Percentiles rank a stretch among this genome's conserved stretches.
Conservation (phyloP, 2,329 filamentous ascomycete species). For the Colletotrichum theobromicola region DNA sequence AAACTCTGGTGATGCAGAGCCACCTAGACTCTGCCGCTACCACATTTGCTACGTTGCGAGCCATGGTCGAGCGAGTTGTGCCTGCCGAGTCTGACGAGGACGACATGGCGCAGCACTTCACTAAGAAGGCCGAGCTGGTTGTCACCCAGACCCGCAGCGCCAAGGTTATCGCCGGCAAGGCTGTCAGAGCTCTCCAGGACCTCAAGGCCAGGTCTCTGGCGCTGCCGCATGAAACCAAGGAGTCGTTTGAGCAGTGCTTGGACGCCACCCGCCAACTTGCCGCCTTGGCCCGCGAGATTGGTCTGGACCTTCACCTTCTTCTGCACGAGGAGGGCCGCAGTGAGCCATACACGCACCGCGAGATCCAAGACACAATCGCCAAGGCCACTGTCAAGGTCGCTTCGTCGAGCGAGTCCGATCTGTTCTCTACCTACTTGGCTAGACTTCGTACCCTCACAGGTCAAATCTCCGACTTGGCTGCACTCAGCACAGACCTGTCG, state of each 20-base stretch:
- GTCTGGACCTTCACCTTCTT: slow-evolving; percentile 67
- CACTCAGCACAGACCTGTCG: slow-evolving; percentile 72
- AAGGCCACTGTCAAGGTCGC: slow-evolving; percentile 58
- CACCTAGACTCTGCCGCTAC: slow-evolving; percentile 80
- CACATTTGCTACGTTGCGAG: slow-evolving; percentile 66
- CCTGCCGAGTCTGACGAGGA: slow-evolving; percentile 62
- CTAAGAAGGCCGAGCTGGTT: slow-evolving; percentile 73
- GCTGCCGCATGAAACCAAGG: slow-evolving; percentile 69
- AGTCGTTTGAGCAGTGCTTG: slow-evolving; percentile 75
- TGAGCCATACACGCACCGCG: slow-evolving; percentile 69
- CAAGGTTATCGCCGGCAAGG: slow-evolving; percentile 84
- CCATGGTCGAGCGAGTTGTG: slow-evolving; percentile 71
- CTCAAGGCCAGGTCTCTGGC: slow-evolving; percentile 78
- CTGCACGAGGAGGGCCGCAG: slow-evolving; percentile 75
- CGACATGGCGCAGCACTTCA: slow-evolving; percentile 70
- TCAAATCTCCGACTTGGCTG: slow-evolving; percentile 73
- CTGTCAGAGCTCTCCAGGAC: slow-evolving; percentile 78
- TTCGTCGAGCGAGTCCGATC: slow-evolving; percentile 65
- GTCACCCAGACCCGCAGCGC: slow-evolving; percentile 79
- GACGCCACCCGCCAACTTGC: slow-evolving; percentile 68
- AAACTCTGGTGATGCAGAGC: slow-evolving; percentile 76
- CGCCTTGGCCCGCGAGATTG: slow-evolving; percentile 69
- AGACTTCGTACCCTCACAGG: slow-evolving; percentile 70
- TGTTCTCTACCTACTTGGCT: slow-evolving; percentile 71
- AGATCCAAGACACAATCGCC: slow-evolving; percentile 69